A percentile compares a stretch with the other conserved stretches of the same genome.
Conservation (phyloP, 192 early-diverging fungal species). For the Linnemannia elongata region DNA sequence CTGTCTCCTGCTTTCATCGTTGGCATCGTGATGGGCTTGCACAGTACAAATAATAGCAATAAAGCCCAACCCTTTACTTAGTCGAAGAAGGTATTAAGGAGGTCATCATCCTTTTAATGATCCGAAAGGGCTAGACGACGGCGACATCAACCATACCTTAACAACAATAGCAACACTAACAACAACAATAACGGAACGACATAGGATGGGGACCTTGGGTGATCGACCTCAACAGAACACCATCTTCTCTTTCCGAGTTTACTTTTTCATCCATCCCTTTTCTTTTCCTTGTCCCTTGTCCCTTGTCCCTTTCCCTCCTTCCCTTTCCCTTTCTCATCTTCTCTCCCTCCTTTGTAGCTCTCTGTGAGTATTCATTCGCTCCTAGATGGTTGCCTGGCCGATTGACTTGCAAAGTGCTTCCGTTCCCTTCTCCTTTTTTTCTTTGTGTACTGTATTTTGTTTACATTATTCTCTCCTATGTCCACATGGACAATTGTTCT, state of each 20-base stretch:
- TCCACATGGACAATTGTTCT: not conserved
- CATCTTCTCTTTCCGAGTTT: not conserved
- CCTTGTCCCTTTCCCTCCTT: not conserved
- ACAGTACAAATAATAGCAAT: not conserved
- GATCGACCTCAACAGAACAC: slow-evolving; percentile 1
- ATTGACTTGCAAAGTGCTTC: not conserved
- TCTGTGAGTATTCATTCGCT: not conserved
- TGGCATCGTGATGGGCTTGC: not conserved
- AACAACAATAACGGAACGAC: not conserved
- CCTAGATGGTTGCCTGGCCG: not conserved
- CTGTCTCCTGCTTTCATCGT: slow-evolving; percentile 17
- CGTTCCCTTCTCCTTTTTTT: not conserved
- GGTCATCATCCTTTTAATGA: not conserved
- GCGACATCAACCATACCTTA: not conserved
- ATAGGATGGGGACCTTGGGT: not conserved
- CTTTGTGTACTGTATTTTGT: not conserved
- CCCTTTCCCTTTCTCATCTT: not conserved
- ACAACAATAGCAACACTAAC: not conserved
- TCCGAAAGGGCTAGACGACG: not conserved
- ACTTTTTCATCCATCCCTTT: not conserved
- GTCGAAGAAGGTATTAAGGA: not conserved
- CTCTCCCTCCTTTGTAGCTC: not conserved
- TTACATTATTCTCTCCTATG: not conserved
- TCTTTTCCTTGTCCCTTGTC: not conserved
- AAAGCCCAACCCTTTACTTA: not conserved